Evolutionary conservation across 1,284 basidiomycete species (phyloP).

Genomic region (Singerocomus inundabilis): DNA sequence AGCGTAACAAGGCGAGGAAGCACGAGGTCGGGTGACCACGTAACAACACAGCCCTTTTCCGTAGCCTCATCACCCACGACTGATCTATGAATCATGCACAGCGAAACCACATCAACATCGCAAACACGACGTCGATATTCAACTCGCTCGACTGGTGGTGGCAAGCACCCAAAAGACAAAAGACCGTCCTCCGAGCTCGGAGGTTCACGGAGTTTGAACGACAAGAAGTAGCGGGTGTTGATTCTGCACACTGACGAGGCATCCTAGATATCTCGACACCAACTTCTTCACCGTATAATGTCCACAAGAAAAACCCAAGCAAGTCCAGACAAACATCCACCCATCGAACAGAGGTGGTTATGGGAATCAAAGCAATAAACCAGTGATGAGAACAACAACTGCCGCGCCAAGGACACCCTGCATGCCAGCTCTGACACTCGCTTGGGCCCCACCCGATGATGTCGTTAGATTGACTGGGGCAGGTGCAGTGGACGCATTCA

Average conservation of each 20-base stretch:
- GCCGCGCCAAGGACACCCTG: conserved; percentile 14
- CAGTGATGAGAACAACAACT: conserved; percentile 2
- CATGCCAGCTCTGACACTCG: conserved; percentile 2
- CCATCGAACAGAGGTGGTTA: neutral
- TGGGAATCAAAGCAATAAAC: conserved; percentile 15
- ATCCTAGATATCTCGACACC: too few relatives aligned
- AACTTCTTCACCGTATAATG: neutral
- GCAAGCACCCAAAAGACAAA: too few relatives aligned
- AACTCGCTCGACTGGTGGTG: too few relatives aligned
- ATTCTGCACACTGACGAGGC: too few relatives aligned
- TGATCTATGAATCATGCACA: too few relatives aligned
- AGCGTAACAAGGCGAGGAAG: neutral
- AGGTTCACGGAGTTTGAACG: neutral
- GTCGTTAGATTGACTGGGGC: conserved; percentile 43
- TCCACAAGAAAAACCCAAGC: neutral
- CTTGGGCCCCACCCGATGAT: neutral
- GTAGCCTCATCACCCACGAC: too few relatives aligned
- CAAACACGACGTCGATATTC: too few relatives aligned
- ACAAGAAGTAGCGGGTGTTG: too few relatives aligned
- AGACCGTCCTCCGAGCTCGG: too few relatives aligned
- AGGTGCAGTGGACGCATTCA: conserved; percentile 38
- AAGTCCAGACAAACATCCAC: neutral
- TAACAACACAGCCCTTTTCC: neutral
- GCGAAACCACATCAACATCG: too few relatives aligned
- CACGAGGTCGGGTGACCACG: neutral